Percentiles rank a stretch among this genome's conserved stretches.
Conservation (phyloP, 176 grass and related monocot genomes). For the Carex cristatella region DNA sequence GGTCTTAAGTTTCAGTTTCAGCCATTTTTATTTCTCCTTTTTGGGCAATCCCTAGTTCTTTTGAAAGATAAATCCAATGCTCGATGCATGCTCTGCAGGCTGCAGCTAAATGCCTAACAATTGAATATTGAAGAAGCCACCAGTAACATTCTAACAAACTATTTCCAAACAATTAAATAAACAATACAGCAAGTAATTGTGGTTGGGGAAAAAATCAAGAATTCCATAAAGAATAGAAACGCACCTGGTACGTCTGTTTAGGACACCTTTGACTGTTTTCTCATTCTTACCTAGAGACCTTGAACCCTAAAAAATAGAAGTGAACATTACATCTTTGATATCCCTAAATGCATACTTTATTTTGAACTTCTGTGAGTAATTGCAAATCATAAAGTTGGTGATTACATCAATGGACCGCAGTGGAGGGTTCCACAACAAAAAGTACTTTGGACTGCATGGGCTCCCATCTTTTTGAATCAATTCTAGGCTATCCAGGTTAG, state of each 20-base stretch:
- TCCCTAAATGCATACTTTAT: not conserved
- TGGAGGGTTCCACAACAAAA: conserved; percentile 86
- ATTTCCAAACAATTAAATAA: not conserved
- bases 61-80: not conserved
- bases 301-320: conserved; percentile 29
- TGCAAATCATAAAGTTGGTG: conserved; percentile 1
- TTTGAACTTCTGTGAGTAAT: not conserved
- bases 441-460: conserved; percentile 73
- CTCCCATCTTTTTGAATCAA: conserved; percentile 91
- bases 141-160: not conserved
- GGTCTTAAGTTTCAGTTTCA: not conserved
- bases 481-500: conserved; percentile 58
- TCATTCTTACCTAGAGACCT: conserved; percentile 7
- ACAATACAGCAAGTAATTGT: conserved; percentile 7
- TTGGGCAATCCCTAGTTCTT: not conserved
- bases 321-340: not conserved
- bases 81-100: not conserved
- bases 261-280: conserved; percentile 33
- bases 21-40: not conserved
- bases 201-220: not conserved
- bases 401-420: conserved; percentile 34
- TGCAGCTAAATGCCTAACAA: not conserved
- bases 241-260: conserved; percentile 67
- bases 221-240: not conserved
- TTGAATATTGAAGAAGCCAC: not conserved